Evolutionary conservation across 2,329 filamentous ascomycete genomes (phyloP), one percentile per base, ranked within the genome.

Genomic region (Ceratocystis destructans): DNA sequence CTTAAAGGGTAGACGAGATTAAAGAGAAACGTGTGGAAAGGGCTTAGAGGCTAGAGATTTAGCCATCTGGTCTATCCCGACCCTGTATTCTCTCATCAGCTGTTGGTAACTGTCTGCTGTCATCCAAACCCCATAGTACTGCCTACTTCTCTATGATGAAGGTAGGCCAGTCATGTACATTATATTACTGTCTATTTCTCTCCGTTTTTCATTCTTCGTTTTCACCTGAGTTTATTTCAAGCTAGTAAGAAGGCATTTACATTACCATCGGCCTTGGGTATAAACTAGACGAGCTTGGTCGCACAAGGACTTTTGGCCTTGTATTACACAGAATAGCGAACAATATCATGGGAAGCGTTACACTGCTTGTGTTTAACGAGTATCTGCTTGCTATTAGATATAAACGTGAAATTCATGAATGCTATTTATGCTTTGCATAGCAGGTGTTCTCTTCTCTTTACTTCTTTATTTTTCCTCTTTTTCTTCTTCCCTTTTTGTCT

Each of bases 1-100:
- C 64, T 66, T 46, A 74, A 74, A 69, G 67, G 69, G 28, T 71
- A 63, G 25, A 70, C 64, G 17, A 4, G 20, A 20, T 20, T 61
- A 44, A 45, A 12, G 12, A 62, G 20, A 22, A 10, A 28, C 10
- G 8, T 4, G 44, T n/a, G 50, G 25, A 28, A 55, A 25, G 31
- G 50, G 25, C 25, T 10, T n/a, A 25, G 15, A 8, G 6, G 48
- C n/a, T n/a, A 5, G n/a, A 50, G 8, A 6, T 50, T 20, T 37
- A 37, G 10, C 33, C 33, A 37, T 20, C 22, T 22, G n/a, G 48
- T 1, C 48, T 22, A 5, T 4, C 48, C 22, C n/a, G n/a, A 7
- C 48, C 7, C n/a, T 20, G 22, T 8, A 53, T 25, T 53, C 48
- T 25, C 48, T 53, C n/a, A 22, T 10, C 4, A 22, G n/a, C 22